phyloP scores from a whole-genome alignment of 1,284 basidiomycete genomes.

The Lentinus polychrous region DNA sequence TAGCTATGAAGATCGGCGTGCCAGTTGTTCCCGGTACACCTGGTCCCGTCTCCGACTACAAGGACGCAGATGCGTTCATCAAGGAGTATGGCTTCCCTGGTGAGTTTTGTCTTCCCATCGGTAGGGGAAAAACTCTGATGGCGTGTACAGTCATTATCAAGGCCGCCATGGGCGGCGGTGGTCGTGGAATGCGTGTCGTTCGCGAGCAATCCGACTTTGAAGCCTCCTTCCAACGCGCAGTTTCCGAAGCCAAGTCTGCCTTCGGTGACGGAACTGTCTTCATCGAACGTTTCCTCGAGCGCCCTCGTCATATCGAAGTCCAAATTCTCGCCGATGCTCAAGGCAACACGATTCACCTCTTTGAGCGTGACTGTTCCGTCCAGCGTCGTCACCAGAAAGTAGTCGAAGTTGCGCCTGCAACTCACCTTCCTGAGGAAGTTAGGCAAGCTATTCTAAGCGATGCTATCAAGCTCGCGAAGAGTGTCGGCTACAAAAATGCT shows the following conservation, averaged over 20 bases:
- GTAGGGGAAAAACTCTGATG: not conserved
- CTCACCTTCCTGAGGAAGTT: constrained; percentile 86
- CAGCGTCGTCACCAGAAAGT: constrained; percentile 98
- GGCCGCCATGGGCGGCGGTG: constrained; percentile 98
- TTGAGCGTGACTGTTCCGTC: constrained; percentile 98
- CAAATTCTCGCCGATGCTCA: constrained; percentile 88
- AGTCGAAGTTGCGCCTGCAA: constrained; percentile 97
- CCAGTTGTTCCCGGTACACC: constrained; percentile 98
- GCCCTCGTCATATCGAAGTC: constrained; percentile 96
- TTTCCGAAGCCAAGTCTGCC: constrained; percentile 91
- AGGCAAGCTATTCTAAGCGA: constrained; percentile 84
- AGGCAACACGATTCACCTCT: constrained; percentile 95
- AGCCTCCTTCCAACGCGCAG: constrained; percentile 87
- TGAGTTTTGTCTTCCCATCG: constrained; percentile 23
- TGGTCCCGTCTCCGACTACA: constrained; percentile 82
- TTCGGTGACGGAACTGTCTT: constrained; percentile 99
- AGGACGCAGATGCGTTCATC: constrained; percentile 84
- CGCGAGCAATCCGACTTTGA: constrained; percentile 90
- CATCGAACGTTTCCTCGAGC: constrained; percentile 96
- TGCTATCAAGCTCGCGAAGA: constrained; percentile 92
- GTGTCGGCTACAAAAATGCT: constrained; percentile 92
- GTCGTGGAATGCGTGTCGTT: constrained; percentile 98
- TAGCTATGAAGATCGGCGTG: constrained; percentile 83
- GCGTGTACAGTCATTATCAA: constrained; percentile 79
- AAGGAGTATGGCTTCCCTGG: constrained; percentile 95